These are phyloP conservation scores for Trichopus zeylanicus DNA, from an alignment of 116 monocot species.

Conservation along the genomic window DNA sequence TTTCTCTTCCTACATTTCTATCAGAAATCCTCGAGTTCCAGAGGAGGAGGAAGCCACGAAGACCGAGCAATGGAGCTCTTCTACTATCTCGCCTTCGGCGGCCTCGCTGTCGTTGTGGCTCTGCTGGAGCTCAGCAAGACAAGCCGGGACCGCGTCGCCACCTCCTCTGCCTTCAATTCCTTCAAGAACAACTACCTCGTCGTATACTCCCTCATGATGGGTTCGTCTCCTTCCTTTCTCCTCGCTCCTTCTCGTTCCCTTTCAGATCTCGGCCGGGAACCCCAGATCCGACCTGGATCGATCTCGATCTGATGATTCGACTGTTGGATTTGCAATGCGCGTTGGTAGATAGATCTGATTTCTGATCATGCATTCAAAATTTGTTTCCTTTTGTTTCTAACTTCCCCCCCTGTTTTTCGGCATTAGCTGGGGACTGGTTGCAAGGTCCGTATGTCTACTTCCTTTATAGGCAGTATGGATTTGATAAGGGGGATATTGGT, in stretches of 20 bases:
- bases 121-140: constrained; percentile 78
- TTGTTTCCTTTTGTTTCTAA: neutral
- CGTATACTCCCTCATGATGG: constrained; percentile 99
- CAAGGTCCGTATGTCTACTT: constrained; percentile 81
- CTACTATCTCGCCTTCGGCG: constrained; percentile 79
- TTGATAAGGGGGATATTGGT: constrained; percentile 73
- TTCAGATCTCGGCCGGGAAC: neutral
- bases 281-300: neutral
- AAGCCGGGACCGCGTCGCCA: constrained; percentile 69
- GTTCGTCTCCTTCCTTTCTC: too few relatives aligned
- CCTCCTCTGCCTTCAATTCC: constrained; percentile 79
- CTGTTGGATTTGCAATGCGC: too few relatives aligned
- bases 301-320: too few relatives aligned
- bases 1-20: too few relatives aligned
- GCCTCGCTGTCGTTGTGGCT: constrained; percentile 61
- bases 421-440: constrained; percentile 77
- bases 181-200: constrained; percentile 99
- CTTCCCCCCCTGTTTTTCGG: constrained; percentile 4
- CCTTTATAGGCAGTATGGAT: constrained; percentile 72
- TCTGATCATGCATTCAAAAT: neutral
- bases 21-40: too few relatives aligned
- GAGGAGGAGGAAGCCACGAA: too few relatives aligned
- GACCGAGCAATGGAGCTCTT: constrained; percentile 81
- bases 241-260: neutral
- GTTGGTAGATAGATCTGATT: neutral